Conservation (phyloP, 306 rosid genomes). For the Sesbania bispinosa region DNA sequence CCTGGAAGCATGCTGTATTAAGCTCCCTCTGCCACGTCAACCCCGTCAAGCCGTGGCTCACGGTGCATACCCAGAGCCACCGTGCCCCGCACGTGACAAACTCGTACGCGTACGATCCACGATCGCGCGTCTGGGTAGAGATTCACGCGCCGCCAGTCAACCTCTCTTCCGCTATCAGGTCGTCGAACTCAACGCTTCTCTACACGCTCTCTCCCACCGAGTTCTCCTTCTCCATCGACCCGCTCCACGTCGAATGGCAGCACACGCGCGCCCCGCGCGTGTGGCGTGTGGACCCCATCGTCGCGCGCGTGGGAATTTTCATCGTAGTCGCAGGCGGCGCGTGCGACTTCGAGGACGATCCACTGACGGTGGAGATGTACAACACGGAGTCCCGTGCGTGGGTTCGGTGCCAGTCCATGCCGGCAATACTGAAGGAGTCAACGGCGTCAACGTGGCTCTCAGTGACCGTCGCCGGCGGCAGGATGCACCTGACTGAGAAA, state of each 20-base stretch:
- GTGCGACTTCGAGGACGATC: slow-evolving; percentile 55
- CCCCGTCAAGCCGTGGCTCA: slow-evolving; percentile 61
- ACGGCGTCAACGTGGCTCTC: slow-evolving; percentile 55
- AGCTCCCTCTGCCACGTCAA: slow-evolving; percentile 49
- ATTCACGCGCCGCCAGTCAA: slow-evolving; percentile 28
- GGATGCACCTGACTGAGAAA: slow-evolving; percentile 43
- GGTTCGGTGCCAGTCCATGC: slow-evolving; percentile 47
- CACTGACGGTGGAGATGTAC: slow-evolving; percentile 55
- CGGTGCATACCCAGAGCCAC: slow-evolving; percentile 39
- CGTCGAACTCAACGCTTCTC: slow-evolving; percentile 59
- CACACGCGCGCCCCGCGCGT: slow-evolving; percentile 26
- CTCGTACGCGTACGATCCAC: slow-evolving; percentile 64
- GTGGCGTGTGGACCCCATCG: slow-evolving; percentile 61
- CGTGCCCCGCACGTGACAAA: slow-evolving; percentile 34
- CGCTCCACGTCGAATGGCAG: slow-evolving; percentile 51
- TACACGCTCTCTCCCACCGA: slow-evolving; percentile 43
- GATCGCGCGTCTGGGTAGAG: slow-evolving; percentile 46
- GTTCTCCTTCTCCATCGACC: slow-evolving; percentile 58
- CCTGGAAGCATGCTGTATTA: slow-evolving; percentile 52
- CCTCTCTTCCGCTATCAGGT: slow-evolving; percentile 33
- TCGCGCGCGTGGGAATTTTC: slow-evolving; percentile 32
- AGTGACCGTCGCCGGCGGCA: slow-evolving; percentile 27
- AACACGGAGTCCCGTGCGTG: slow-evolving; percentile 28
- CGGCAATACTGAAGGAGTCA: slow-evolving; percentile 40
- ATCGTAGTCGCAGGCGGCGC: slow-evolving; percentile 55